Evolutionary conservation across 257 asterid species (phyloP), one percentile per base, ranked within the genome.

Genomic region (Vinca minor): DNA sequence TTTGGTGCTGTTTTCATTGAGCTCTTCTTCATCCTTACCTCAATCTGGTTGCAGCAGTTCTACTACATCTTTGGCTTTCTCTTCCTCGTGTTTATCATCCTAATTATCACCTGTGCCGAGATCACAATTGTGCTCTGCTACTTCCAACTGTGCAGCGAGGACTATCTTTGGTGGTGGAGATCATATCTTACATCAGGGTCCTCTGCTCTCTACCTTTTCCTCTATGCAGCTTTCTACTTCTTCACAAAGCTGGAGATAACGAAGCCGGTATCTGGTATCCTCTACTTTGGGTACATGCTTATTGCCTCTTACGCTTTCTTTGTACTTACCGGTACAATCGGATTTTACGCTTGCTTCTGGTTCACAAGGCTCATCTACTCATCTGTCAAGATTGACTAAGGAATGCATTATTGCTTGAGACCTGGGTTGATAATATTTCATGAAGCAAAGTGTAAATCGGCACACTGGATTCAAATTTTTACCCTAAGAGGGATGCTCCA

Each of bases 141-240:
- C 69, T 90, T 90, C 90, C 97, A 90, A 71, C 87, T 89, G 59
- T 89, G 97, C 79, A 87, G 97, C 29, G 97, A 89, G 86, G 97
- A 89, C 73, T 89, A 87, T 64, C 78, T 77, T 13, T 89, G 97
- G 97, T 89, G 95, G 97, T 89, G 97, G 97, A 83, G 97, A 53
- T 83, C 97, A 15, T 88, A 88, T 69, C 81, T 84, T 53, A 88
- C 96, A 2, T 77, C 96, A 8, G 95, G 95, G 9, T 88, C 96
- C 7, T 88, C 96, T 1, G 93, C 95, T 8, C 65, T 86, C 69
- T 88, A 88, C 73, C 91, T 89, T 46, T 86, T 89, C 85, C 83
- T 88, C 13, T 84, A 86, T 39, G 94, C 95, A 15, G 91, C 84
- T 31, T 85, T 89, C 74, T 87, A 87, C 78, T 87, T 89, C 83